Conservation (phyloP, 1,284 basidiomycete genomes). For the Moesziomyces sp. region DNA sequence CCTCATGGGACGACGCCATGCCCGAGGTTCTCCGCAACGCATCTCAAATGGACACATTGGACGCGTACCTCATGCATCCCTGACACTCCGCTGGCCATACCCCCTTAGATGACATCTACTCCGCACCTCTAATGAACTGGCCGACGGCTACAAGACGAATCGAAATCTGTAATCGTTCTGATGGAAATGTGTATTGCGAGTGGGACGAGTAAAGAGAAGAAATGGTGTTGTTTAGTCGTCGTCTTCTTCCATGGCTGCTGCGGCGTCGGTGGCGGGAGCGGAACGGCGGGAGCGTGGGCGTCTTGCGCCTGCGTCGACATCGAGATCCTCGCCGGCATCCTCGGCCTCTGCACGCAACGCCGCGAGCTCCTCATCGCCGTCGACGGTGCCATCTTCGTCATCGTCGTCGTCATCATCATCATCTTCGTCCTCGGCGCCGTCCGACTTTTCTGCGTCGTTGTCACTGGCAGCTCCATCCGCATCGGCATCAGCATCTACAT, state of each 20-base stretch:
- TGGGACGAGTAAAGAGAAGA: too few species aligned
- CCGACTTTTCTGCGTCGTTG: constrained; percentile 10
- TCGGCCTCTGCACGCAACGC: constrained; percentile 3
- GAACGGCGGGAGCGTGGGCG: constrained; percentile 27
- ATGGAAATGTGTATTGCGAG: constrained; percentile 1
- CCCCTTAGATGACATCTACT: too few species aligned
- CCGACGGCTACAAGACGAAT: not conserved
- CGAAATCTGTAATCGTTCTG: not conserved
- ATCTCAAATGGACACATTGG: not conserved
- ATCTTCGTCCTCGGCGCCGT: constrained; percentile 26
- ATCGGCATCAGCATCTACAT: constrained; percentile 23
- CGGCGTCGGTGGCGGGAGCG: constrained; percentile 4
- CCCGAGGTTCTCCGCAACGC: not conserved
- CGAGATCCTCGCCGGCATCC: constrained; percentile 43
- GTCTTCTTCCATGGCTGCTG: constrained; percentile 29
- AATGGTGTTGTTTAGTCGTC: constrained; percentile 12
- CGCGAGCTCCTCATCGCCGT: constrained; percentile 32
- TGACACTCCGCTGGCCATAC: not conserved
- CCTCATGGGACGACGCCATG: not conserved
- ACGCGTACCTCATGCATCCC: not conserved
- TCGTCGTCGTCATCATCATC: constrained; percentile 38
- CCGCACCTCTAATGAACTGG: not conserved
- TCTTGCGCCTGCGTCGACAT: constrained; percentile 19
- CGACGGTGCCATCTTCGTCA: constrained; percentile 41
- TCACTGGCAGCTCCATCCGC: constrained; percentile 7